phyloP scores from a whole-genome alignment of 768 basidiomycete genomes.

The Kwoniella pini region DNA sequence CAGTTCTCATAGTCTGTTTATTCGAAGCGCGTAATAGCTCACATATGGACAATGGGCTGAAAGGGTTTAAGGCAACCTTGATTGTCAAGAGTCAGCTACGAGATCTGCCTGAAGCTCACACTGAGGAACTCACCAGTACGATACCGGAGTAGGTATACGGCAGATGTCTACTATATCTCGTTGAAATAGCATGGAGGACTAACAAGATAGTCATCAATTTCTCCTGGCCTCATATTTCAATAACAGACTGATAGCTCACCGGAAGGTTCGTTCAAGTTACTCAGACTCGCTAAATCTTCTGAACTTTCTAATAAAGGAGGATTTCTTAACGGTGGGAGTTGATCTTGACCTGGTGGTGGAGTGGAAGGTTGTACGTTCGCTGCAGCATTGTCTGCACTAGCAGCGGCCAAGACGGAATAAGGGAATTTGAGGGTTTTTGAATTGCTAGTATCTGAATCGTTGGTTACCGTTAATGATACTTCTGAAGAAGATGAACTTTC shows the following conservation, averaged over 20 bases:
- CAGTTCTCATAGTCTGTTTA: neutral
- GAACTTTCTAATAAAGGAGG: constrained; percentile 94
- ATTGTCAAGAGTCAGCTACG: neutral
- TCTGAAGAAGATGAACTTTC: constrained; percentile 23
- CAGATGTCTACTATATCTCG: constrained; percentile 93
- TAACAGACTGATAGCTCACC: constrained; percentile 60
- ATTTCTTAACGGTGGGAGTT: constrained; percentile 90
- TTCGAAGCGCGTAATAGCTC: too few species aligned
- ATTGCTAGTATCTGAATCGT: constrained; percentile 21
- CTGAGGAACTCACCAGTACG: constrained; percentile 61
- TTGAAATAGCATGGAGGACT: constrained; percentile 96
- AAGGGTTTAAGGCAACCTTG: constrained; percentile 92
- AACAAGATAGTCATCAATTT: constrained; percentile 7
- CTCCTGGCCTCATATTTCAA: too few species aligned
- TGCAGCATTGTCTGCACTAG: constrained; percentile 23
- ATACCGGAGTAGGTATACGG: constrained; percentile 99
- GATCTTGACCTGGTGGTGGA: constrained; percentile 41
- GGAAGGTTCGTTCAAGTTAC: constrained; percentile 95
- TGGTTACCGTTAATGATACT: constrained; percentile 31
- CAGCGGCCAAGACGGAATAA: constrained; percentile 28
- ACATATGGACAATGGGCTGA: constrained; percentile 90
- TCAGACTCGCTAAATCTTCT: constrained; percentile 96
- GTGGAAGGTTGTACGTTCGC: constrained; percentile 28
- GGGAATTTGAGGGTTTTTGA: constrained; percentile 42
- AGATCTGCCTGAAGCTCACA: neutral